A percentile compares a stretch with the other conserved stretches of the same genome.
phyloP scores from a whole-genome alignment of 495 filamentous ascomycete species.

The Sphaerosporella brunnea region DNA sequence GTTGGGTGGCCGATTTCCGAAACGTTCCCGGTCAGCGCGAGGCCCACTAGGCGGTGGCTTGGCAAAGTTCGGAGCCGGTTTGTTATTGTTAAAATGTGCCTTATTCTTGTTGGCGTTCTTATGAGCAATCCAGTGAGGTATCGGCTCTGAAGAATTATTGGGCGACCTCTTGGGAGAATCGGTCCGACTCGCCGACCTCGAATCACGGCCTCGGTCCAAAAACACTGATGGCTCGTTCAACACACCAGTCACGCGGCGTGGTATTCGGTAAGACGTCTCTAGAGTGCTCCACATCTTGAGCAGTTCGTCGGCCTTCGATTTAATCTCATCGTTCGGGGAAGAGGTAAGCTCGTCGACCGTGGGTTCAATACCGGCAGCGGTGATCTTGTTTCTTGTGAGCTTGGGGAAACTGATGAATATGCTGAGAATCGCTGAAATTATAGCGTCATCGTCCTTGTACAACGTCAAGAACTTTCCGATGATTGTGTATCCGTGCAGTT shows the following conservation, averaged over 20 bases:
- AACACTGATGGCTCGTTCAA: constrained; percentile 11
- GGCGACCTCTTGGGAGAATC: constrained; percentile 4
- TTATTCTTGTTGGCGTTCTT: constrained; percentile 3
- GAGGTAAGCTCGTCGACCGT: constrained; percentile 51
- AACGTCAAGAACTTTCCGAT: constrained; percentile 65
- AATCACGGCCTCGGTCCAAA: constrained; percentile 19
- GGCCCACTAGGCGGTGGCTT: constrained; percentile 21
- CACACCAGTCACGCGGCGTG: constrained; percentile 36
- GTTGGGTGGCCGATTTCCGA: not conserved
- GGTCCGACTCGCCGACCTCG: constrained; percentile 9
- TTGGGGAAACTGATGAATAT: constrained; percentile 79
- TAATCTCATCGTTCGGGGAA: constrained; percentile 43
- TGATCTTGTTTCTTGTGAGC: constrained; percentile 90
- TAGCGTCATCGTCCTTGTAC: constrained; percentile 75
- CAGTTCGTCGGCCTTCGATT: constrained; percentile 45
- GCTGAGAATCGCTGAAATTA: constrained; percentile 74
- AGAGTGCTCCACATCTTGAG: constrained; percentile 77
- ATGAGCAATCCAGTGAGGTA: constrained; percentile 2
- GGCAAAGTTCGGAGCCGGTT: constrained; percentile 11
- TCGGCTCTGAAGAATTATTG: not conserved
- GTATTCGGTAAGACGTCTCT: constrained; percentile 87
- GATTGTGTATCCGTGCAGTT: constrained; percentile 94
- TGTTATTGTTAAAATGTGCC: constrained; percentile 6
- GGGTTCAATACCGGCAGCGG: constrained; percentile 84
- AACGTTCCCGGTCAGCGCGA: constrained; percentile 12